phyloP scores from a whole-genome alignment of 2,329 filamentous ascomycete species.

The Trematosphaeria pertusa region DNA sequence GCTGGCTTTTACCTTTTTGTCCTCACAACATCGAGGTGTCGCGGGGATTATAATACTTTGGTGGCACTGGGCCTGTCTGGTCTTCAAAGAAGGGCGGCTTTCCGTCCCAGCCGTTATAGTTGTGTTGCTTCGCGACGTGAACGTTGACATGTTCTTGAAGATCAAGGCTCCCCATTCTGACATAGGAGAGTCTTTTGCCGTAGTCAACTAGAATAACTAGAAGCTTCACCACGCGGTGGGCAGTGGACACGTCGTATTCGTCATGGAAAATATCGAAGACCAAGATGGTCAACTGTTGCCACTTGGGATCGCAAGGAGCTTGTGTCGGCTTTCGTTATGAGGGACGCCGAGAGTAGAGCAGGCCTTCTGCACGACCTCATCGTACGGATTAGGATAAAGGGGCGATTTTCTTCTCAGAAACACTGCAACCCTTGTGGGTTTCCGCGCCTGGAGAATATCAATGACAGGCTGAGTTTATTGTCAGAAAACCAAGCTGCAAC shows the following conservation, averaged over 20 bases:
- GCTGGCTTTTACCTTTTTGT: no score
- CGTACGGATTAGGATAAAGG: slow-evolving; percentile 4
- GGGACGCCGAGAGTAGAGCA: slow-evolving; percentile 7
- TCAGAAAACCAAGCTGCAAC: neutral
- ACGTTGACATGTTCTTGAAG: slow-evolving; percentile 4
- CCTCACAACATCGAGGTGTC: neutral
- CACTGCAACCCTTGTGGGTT: neutral
- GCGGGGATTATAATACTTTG: neutral
- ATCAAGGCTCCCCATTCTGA: slow-evolving; percentile 6
- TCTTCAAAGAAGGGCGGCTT: slow-evolving; percentile 7
- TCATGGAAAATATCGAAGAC: slow-evolving; percentile 9
- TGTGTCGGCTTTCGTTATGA: slow-evolving; percentile 4
- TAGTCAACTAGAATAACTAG: slow-evolving; percentile 6
- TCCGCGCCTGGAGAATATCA: neutral
- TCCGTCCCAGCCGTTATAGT: no score
- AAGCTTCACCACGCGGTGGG: slow-evolving; percentile 5
- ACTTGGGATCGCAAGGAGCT: slow-evolving; percentile 11
- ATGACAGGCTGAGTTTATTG: neutral
- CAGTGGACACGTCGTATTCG: slow-evolving; percentile 8
- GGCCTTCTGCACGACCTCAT: slow-evolving; percentile 7
- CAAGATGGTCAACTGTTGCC: slow-evolving; percentile 6
- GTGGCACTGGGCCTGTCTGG: neutral
- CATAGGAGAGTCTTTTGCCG: slow-evolving; percentile 4
- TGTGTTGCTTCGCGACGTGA: slow-evolving; percentile 6
- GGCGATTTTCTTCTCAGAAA: slow-evolving; percentile 3